Evolutionary conservation across 345 rosid species (phyloP).

Genomic region (Euclidium syriacum): DNA sequence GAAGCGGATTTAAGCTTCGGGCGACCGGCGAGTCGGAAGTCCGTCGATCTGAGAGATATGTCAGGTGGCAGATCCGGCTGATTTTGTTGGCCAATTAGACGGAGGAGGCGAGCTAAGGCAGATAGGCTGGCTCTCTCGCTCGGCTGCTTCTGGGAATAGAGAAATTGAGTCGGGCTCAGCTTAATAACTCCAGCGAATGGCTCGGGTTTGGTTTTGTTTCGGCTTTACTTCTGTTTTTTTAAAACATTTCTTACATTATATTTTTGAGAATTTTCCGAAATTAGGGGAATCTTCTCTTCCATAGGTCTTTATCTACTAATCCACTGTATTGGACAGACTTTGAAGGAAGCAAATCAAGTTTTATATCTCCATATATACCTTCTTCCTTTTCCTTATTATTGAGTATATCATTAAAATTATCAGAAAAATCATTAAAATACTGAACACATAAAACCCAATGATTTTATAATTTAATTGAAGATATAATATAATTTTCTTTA

Average conservation of each 20-base stretch:
- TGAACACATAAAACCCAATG: too few species aligned
- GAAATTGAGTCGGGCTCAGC: constrained; percentile 27
- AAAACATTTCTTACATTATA: neutral
- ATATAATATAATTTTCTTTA: too few species aligned
- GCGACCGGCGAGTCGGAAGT: constrained; percentile 25
- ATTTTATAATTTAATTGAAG: too few species aligned
- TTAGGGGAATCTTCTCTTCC: too few species aligned
- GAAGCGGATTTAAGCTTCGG: constrained; percentile 17
- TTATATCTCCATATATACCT: too few species aligned
- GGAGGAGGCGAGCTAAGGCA: constrained; percentile 5
- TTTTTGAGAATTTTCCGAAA: too few species aligned
- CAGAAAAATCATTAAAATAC: too few species aligned
- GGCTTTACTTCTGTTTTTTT: constrained; percentile 2
- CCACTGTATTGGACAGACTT: too few species aligned
- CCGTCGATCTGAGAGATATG: neutral
- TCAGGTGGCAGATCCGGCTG: constrained; percentile 14
- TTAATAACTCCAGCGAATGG: constrained; percentile 39
- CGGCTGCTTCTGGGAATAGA: constrained; percentile 34
- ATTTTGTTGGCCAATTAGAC: constrained; percentile 16
- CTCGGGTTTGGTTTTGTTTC: constrained; percentile 27
- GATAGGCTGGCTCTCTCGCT: constrained; percentile 29
- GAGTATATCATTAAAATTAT: too few species aligned
- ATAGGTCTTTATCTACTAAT: too few species aligned
- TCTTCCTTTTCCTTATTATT: too few species aligned
- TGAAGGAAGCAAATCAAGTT: too few species aligned